A percentile compares a stretch with the other conserved stretches of the same genome.
These are phyloP conservation scores for Nakaseomyces uthaithaninus DNA, from an alignment of 1,139 yeast genomes.

Conservation along the genomic window DNA sequence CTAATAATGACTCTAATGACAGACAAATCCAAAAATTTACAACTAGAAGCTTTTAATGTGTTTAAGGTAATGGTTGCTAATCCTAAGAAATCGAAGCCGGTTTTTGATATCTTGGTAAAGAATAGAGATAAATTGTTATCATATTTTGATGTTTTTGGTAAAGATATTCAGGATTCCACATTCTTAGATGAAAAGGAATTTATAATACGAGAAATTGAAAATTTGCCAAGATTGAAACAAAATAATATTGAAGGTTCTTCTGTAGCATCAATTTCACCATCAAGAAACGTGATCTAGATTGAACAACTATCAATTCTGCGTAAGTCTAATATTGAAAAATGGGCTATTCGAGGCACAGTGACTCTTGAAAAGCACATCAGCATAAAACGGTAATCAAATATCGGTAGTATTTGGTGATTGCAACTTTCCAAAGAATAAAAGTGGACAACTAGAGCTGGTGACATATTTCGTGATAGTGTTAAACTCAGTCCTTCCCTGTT, in stretches of 20 bases:
- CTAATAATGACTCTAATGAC: slow-evolving; percentile 77
- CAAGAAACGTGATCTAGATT: background rate
- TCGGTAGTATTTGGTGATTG: no score
- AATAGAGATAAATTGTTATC: slow-evolving; percentile 69
- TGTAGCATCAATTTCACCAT: background rate
- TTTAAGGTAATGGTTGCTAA: slow-evolving; percentile 92
- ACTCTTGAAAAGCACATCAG: no score
- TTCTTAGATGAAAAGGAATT: slow-evolving; percentile 77
- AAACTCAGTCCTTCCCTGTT: no score
- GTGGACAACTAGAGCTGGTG: no score
- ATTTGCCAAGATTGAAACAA: slow-evolving; percentile 45
- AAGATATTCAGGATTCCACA: slow-evolving; percentile 52
- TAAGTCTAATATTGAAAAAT: background rate
- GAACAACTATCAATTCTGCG: background rate
- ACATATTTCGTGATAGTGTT: no score
- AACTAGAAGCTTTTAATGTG: slow-evolving; percentile 83
- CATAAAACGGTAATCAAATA: no score
- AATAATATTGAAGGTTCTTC: background rate
- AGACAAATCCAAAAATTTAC: slow-evolving; percentile 83
- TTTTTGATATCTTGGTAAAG: slow-evolving; percentile 71
- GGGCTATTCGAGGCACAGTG: no score
- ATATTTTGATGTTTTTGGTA: slow-evolving; percentile 60
- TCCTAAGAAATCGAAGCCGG: slow-evolving; percentile 77
- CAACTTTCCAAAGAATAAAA: no score
- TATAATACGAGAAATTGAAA: slow-evolving; percentile 64